Conservation (phyloP, 2,329 filamentous ascomycete genomes). For the Westerdykella sp. region DNA sequence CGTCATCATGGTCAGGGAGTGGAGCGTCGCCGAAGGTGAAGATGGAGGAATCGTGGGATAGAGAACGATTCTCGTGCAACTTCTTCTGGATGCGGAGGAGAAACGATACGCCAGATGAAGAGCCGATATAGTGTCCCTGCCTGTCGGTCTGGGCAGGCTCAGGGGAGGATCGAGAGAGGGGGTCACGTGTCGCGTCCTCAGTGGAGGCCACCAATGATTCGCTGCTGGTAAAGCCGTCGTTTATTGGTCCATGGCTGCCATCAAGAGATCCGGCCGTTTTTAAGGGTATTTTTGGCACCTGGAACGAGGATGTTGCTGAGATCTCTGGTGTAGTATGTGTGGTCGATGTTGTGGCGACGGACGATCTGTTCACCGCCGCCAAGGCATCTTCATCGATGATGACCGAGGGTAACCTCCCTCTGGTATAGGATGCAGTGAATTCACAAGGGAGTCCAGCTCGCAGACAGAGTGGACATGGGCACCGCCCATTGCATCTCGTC, state of each 20-base stretch:
- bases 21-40: conserved; percentile 49
- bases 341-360: conserved; percentile 5
- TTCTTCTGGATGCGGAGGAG: conserved; percentile 47
- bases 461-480: conserved; percentile 31
- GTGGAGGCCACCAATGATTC: conserved; percentile 12
- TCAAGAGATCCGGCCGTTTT: no score
- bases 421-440: conserved; percentile 47
- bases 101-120: conserved; percentile 46
- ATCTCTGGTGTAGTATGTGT: conserved; percentile 9
- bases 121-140: conserved; percentile 46
- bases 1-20: conserved; percentile 41
- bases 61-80: conserved; percentile 38
- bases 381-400: conserved; percentile 29
- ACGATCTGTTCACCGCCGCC: conserved; percentile 4
- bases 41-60: conserved; percentile 40
- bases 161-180: conserved; percentile 39
- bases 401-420: conserved; percentile 42
- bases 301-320: conserved; percentile 13
- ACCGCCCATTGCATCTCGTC: conserved; percentile 33
- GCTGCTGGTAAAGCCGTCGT: conserved; percentile 8
- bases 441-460: conserved; percentile 38
- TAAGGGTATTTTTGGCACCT: conserved; percentile 8
- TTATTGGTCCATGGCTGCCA: neutral
- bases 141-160: conserved; percentile 43
- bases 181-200: conserved; percentile 12